Conservation (phyloP, 164 flowering plant genomes). For the Macadamia integrifolia region DNA sequence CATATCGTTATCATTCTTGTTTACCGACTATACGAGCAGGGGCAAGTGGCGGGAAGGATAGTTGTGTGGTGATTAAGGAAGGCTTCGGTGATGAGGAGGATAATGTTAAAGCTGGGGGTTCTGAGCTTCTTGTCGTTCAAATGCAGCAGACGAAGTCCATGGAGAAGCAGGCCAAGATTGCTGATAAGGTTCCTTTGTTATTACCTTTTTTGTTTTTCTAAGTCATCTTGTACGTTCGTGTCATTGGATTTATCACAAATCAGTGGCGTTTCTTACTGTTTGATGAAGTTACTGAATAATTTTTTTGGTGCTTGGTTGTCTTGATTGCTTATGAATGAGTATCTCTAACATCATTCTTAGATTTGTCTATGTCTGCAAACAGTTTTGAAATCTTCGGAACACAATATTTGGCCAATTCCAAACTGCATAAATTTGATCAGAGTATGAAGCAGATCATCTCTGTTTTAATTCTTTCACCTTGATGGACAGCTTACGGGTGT, state of each 20-base stretch:
- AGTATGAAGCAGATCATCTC: too few relatives aligned
- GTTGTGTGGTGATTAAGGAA: conserved; percentile 51
- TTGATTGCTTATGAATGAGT: neutral
- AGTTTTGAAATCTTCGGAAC: neutral
- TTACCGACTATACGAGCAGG: conserved; percentile 20
- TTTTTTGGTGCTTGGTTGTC: neutral
- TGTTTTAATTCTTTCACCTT: neutral
- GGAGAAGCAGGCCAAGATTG: conserved; percentile 61
- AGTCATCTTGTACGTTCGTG: neutral
- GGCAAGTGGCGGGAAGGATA: conserved; percentile 34
- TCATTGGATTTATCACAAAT: too few relatives aligned
- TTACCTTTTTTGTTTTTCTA: neutral
- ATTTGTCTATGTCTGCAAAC: neutral
- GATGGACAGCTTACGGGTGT: neutral
- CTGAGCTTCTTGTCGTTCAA: conserved; percentile 72
- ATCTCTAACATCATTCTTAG: neutral
- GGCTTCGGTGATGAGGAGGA: conserved; percentile 80
- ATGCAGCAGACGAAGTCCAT: conserved; percentile 82
- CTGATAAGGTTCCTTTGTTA: conserved; percentile 49
- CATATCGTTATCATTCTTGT: neutral
- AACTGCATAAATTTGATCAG: too few relatives aligned
- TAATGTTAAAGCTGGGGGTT: conserved; percentile 79
- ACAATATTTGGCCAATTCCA: neutral
- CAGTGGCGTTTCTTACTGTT: neutral
- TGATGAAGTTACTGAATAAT: too few relatives aligned